A percentile compares a stretch with the other conserved stretches of the same genome.
Conservation (phyloP, 495 filamentous ascomycete species). For the Talaromyces proteolyticus region DNA sequence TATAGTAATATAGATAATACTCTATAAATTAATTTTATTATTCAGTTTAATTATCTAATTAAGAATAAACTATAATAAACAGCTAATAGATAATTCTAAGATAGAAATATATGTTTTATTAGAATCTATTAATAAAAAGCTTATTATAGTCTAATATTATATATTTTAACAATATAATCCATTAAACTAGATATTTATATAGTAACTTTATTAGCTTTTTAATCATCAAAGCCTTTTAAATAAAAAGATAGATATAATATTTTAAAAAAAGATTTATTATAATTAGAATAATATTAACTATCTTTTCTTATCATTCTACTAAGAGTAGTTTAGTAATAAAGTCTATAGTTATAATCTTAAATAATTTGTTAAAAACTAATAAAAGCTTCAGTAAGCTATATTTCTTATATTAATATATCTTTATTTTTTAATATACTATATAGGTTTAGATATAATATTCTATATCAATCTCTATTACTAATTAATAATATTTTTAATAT, state of each 20-base stretch:
- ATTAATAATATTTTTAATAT: background rate
- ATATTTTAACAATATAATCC: background rate
- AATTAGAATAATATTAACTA: background rate
- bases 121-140: conserved; percentile 6
- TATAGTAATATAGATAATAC: no score
- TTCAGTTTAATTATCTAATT: no score
- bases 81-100: no score
- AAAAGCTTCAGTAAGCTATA: background rate
- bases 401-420: background rate
- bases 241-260: background rate
- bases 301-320: background rate
- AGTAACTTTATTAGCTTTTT: background rate
- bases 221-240: background rate
- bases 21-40: no score
- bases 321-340: background rate
- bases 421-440: background rate
- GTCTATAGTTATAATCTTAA: background rate
- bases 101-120: no score
- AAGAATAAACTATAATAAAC: no score
- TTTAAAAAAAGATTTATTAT: conserved; percentile 1
- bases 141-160: conserved; percentile 9
- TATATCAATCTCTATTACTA: background rate
- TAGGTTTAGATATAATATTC: conserved; percentile 2
- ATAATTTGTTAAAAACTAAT: no score
- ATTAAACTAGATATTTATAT: background rate